Conservation (phyloP, 2,329 filamentous ascomycete genomes). For the Periconia sp. region DNA sequence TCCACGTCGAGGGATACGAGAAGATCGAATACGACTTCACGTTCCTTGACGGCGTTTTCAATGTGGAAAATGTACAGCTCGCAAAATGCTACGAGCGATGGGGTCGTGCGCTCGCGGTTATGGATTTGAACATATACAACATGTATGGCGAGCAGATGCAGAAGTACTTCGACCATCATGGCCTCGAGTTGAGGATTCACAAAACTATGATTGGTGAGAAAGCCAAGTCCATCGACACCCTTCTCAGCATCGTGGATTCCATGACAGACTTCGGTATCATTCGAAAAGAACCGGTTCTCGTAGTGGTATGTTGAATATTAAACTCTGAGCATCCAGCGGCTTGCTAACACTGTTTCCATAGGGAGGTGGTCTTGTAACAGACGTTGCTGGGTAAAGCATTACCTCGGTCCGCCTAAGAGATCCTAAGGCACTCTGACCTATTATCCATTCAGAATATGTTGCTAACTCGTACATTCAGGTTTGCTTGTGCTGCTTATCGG, state of each 20-base stretch:
- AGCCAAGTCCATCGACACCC: constrained; percentile 71
- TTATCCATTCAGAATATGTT: constrained; percentile 15
- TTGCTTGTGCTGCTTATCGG: constrained; percentile 69
- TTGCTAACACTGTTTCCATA: constrained; percentile 1
- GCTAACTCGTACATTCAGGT: constrained; percentile 29
- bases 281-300: constrained; percentile 55
- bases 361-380: constrained; percentile 70
- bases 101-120: constrained; percentile 67
- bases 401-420: constrained; percentile 42
- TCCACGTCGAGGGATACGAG: constrained; percentile 72
- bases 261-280: constrained; percentile 75
- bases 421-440: constrained; percentile 55
- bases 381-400: constrained; percentile 67
- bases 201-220: constrained; percentile 76
- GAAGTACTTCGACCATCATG: constrained; percentile 67
- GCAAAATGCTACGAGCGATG: constrained; percentile 67
- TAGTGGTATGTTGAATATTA: constrained; percentile 28
- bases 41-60: constrained; percentile 70
- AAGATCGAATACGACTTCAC: constrained; percentile 77
- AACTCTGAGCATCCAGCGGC: background rate
- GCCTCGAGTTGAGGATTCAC: constrained; percentile 65
- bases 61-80: constrained; percentile 61
- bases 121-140: constrained; percentile 71
- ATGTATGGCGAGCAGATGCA: constrained; percentile 68
- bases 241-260: constrained; percentile 69